Base-by-base conservation (phyloP, 768 basidiomycete genomes). In the Antrodiella citrinella region DNA sequence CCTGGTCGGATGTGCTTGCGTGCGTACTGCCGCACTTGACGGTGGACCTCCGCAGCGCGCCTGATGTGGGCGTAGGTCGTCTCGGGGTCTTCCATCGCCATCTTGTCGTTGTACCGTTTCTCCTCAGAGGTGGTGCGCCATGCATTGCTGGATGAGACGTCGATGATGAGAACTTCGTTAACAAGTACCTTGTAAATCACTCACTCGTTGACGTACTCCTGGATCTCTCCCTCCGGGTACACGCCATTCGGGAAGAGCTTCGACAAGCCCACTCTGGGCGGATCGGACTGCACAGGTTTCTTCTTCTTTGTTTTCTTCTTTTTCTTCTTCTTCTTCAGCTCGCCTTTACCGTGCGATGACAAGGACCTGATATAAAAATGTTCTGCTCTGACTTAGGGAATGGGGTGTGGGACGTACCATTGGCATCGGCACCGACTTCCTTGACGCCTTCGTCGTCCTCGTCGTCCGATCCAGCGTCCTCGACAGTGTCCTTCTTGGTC, bases 251-350 rank as follows among this genome's bases (percentile, higher is more conserved):
- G 78, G 72, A 87, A 98, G 49, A 98, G 76, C 66, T 91, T 93
- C 57, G 86, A 86, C 54, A 99, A 66, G 7, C 89, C 91, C 19
- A 95, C 72, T 22, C 90, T 78, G 25, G 96, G 96, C 18, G 96
- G 96, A 26, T 95, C 92, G n/a, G 78, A 80, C 70, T 98, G 94
- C 59, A 80, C 78, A 9, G 64, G 53, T 68, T 76, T 76, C 69
- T 75, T 91, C 73, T 76, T 76, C 70, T 76, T 93, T 73, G 86
- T 84, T 70, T 92, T 92, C 51, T 86, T 70, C 66, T 91, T 94
- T 68, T 91, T 95, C 69, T 93, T 91, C 65, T 94, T 97, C 73
- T 95, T 95, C 68, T 91, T 93, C 65, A 82, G 86, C 66, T 82
- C 82, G 48, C 62, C 72, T 41, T 82, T 81, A 19, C 75, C 81